Percentiles rank a stretch among this genome's conserved stretches.
phyloP scores from a whole-genome alignment of 2,329 filamentous ascomycete species.

The Sporothrix curviconia region DNA sequence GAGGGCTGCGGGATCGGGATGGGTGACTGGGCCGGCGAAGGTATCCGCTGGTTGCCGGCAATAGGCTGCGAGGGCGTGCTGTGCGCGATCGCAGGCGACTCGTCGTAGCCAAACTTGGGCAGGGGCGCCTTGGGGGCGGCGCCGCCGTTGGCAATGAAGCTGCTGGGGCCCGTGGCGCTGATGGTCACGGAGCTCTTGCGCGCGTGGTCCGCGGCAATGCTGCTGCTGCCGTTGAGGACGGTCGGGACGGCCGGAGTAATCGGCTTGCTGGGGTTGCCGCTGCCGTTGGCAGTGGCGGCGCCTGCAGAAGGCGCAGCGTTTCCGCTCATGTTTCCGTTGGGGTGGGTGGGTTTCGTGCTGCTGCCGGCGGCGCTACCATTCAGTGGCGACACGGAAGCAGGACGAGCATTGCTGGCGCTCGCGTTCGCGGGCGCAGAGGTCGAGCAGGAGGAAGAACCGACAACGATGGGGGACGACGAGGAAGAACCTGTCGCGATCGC shows the following conservation, averaged over 20 bases:
- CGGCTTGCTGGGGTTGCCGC: conserved; percentile 16
- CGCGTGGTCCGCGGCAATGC: conserved; percentile 64
- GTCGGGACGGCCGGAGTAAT: conserved; percentile 56
- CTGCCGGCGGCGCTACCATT: conserved; percentile 58
- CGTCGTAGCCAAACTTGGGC: conserved; percentile 67
- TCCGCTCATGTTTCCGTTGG: conserved; percentile 15
- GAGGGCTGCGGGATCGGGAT: conserved; percentile 88
- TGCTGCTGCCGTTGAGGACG: conserved; percentile 62
- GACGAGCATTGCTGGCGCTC: conserved; percentile 49
- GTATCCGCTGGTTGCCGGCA: conserved; percentile 62
- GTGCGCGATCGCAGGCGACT: conserved; percentile 60
- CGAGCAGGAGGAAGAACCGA: conserved; percentile 49
- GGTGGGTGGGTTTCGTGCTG: conserved; percentile 9
- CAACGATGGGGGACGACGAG: conserved; percentile 48
- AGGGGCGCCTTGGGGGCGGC: conserved; percentile 55
- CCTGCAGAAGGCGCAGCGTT: conserved; percentile 2
- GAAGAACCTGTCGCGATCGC: conserved; percentile 54
- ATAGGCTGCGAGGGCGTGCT: conserved; percentile 61
- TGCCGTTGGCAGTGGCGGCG: conserved; percentile 30
- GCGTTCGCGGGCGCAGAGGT: conserved; percentile 42
- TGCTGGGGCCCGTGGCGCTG: conserved; percentile 71
- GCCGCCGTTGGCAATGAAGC: conserved; percentile 70
- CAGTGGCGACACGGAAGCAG: conserved; percentile 67
- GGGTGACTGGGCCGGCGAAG: conserved; percentile 80
- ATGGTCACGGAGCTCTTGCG: conserved; percentile 90